Evolutionary conservation across 2,329 filamentous ascomycete species (phyloP), one percentile per base, ranked within the genome.

Genomic region (Hypoxylon sp.): DNA sequence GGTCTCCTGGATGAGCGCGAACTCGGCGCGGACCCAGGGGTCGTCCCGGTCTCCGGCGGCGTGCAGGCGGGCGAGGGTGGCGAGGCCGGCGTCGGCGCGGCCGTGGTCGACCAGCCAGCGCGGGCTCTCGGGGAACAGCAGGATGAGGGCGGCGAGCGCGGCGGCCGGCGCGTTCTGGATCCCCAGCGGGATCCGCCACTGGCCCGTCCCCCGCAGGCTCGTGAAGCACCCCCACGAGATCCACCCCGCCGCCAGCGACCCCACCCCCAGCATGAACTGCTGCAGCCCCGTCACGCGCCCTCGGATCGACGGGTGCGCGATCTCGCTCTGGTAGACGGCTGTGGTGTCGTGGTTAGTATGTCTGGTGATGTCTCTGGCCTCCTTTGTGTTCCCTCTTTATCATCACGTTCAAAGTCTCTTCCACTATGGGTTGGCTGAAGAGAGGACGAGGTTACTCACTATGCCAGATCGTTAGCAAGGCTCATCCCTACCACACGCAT

Each of bases 231-330:
- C 90, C 60, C 87, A 94, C 0, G 85, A 86, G 43, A 90, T 85
- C 89, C 90, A 92, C 0, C 86, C 81, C 0, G 91, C 90, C 13
- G 87, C 76, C 1, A 95, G 81, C 13, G 89, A 79, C 54, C 91
- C 91, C 23, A 94, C 83, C 1, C 90, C 90, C 48, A 94, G 73
- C 89, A 93, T 93, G 70, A 93, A 92, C 67, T 93, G 90, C 72
- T 93, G 90, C 3, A 94, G 78, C 24, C 86, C 83, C 0, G 89
- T 92, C 26, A 95, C 83, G 61, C 87, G 80, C 10, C 90, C 91
- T 72, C 91, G 84, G 67, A 94, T 94, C 55, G 82, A 83, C 1
- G 91, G 91, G 70, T 94, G 91, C 3, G 88, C 87, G 20, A 94
- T 81, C 69, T 95, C 91, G 18, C 88, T 89, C 70, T 93, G 90